Conservation (phyloP, 2,329 filamentous ascomycete genomes). For the Epichloe gansuensis region DNA sequence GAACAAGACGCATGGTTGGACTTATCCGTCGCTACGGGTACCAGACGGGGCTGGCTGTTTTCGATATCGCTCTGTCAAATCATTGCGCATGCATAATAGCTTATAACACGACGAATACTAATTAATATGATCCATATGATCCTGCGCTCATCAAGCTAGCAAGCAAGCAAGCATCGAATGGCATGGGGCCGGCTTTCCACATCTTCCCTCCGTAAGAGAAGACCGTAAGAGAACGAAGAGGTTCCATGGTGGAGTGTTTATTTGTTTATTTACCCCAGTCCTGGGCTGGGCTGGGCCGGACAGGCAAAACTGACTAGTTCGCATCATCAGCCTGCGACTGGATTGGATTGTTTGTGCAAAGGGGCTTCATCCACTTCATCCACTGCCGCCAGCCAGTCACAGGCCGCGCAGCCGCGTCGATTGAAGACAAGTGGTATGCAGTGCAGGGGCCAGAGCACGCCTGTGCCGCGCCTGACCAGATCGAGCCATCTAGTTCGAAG, state of each 20-base stretch:
- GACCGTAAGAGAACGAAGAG: too few relatives aligned
- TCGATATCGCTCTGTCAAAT: neutral
- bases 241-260: neutral
- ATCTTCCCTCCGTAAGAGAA: neutral
- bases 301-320: too few relatives aligned
- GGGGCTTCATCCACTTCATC: too few relatives aligned
- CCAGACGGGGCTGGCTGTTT: neutral
- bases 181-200: neutral
- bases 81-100: too few relatives aligned
- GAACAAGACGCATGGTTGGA: neutral
- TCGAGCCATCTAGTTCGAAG: neutral
- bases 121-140: too few relatives aligned
- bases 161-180: neutral
- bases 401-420: neutral
- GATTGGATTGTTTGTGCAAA: neutral
- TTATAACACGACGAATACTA: too few relatives aligned
- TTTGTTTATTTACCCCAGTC: constrained; percentile 4
- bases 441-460: neutral
- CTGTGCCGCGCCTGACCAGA: neutral
- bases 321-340: neutral
- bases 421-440: neutral
- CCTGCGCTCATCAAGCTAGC: too few relatives aligned
- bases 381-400: constrained; percentile 1
- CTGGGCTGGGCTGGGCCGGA: neutral
- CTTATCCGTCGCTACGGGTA: constrained; percentile 2